Base-by-base conservation (phyloP, 2,329 filamentous ascomycete genomes). In the Aspergillus pseudoglaucus region DNA sequence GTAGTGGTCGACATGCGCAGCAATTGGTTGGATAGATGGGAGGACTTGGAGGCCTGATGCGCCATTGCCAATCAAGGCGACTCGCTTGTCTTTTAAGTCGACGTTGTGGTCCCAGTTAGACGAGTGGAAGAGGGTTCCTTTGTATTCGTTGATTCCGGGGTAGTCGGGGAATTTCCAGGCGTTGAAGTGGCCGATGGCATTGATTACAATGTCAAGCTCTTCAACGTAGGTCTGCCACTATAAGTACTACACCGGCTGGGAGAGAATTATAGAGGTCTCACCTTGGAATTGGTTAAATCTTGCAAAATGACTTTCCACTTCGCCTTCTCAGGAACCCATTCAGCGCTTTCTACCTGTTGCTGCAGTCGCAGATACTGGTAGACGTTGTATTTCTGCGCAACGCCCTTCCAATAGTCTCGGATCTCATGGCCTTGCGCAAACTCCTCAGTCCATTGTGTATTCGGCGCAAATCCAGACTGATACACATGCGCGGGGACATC, bases 401-500 rank as follows among this genome's bases (percentile, higher is more conserved):
- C 64, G 0, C 64, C 64, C 55, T 85, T 75, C 81, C 83, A 83
- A 59, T 89, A 89, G 14, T 79, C 74, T 6, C 75, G 69, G 49
- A 89, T 88, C 62, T 89, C 85, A 3, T 69, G 61, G 0, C 84
- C 84, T 33, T 80, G 78, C 0, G 84, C 79, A 57, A 86, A 88
- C 50, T 82, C 75, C 55, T 87, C 81, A 0, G 75, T 76, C 85
- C 85, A 89, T 53, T 85, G 74, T 0, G 76, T 78, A 47, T 88
- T 88, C 1, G 83, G 82, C 6, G 75, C 73, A 61, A 87, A 88
- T 0, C 80, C 82, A 6, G 78, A 79, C 59, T 87, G 84, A 56
- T 88, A 88, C 17, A 84, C 82, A 60, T 86, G 82, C 0, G 83
- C 78, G 0, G 84, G 82, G 12, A 88, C 79, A 60, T 87, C 83